A percentile compares a stretch with the other conserved stretches of the same genome.
Evolutionary conservation across 805 yeast genomes (phyloP).

Genomic region (Candida coquimbonensis): DNA sequence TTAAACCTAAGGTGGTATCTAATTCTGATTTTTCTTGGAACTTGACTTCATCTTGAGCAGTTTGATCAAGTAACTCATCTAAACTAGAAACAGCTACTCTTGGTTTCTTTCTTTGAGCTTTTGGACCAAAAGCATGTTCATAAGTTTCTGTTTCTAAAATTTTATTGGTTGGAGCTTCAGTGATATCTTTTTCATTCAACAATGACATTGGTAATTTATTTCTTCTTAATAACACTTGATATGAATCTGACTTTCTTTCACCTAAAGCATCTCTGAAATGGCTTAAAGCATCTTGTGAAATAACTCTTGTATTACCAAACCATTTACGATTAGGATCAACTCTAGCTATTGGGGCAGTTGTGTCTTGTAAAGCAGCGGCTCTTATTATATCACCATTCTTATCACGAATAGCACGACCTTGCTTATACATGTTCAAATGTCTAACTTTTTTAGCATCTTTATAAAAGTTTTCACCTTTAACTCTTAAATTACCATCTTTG

Average conservation of each 20-base stretch:
- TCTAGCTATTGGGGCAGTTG: conserved; percentile 83
- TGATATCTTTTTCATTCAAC: conserved; percentile 76
- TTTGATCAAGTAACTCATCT: conserved; percentile 62
- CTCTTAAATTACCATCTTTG: conserved; percentile 85
- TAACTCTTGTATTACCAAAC: conserved; percentile 97
- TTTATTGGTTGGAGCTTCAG: conserved; percentile 68
- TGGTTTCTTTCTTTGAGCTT: conserved; percentile 88
- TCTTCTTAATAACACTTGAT: conserved; percentile 80
- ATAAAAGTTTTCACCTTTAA: conserved; percentile 95
- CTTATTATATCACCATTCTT: conserved; percentile 79
- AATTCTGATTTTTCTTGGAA: conserved; percentile 74
- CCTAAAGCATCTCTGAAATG: conserved; percentile 95
- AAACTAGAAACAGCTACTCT: conserved; percentile 69
- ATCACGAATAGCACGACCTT: conserved; percentile 81
- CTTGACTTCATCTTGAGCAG: conserved; percentile 48
- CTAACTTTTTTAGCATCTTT: conserved; percentile 89
- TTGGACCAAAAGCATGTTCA: conserved; percentile 84
- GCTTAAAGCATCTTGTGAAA: conserved; percentile 90
- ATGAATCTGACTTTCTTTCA: conserved; percentile 71
- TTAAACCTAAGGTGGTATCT: conserved; percentile 67
- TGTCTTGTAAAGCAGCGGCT: conserved; percentile 85
- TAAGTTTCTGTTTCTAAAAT: conserved; percentile 87
- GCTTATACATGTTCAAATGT: conserved; percentile 86
- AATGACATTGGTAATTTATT: conserved; percentile 95
- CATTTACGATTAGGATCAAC: conserved; percentile 95